These are phyloP conservation scores for Apiospora marii DNA, from an alignment of 2,329 filamentous ascomycete genomes.

Conservation along the genomic window DNA sequence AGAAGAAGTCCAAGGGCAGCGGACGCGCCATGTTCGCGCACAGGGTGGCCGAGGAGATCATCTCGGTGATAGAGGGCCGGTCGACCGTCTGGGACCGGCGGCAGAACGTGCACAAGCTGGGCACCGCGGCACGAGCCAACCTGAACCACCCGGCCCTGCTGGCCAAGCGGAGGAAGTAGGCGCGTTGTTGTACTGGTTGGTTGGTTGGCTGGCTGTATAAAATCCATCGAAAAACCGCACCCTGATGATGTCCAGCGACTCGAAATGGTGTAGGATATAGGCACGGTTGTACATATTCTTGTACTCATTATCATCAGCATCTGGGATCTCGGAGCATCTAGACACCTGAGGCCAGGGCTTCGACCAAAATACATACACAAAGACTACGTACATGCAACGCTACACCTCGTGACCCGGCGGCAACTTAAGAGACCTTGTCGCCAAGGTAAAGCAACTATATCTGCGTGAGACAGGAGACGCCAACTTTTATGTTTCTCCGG, in stretches of 20 bases:
- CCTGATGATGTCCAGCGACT: background rate
- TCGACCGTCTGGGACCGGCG: slow-evolving; percentile 87
- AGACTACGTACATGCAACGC: background rate
- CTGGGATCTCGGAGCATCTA: slow-evolving; percentile 2
- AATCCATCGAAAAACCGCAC: background rate
- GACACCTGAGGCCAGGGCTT: background rate
- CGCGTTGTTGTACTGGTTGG: background rate
- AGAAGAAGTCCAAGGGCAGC: slow-evolving; percentile 76
- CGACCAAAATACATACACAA: slow-evolving; percentile 6
- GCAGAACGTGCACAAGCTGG: slow-evolving; percentile 79
- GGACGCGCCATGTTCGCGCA: slow-evolving; percentile 77
- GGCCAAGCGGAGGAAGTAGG: slow-evolving; percentile 23
- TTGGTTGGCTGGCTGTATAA: background rate
- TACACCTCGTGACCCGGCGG: background rate
- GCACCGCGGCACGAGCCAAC: slow-evolving; percentile 81
- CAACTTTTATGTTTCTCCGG: background rate
- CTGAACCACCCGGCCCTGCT: slow-evolving; percentile 47
- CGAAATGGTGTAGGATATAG: slow-evolving; percentile 14
- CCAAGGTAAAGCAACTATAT: too few species aligned
- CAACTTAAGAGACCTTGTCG: background rate
- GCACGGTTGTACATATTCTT: slow-evolving; percentile 8
- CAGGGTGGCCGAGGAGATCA: slow-evolving; percentile 83
- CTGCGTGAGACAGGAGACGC: background rate
- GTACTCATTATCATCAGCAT: slow-evolving; percentile 20
- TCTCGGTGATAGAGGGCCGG: slow-evolving; percentile 86